These are phyloP conservation scores for Cytospora chrysosperma DNA, from an alignment of 2,329 filamentous ascomycete species.

Conservation along the genomic window DNA sequence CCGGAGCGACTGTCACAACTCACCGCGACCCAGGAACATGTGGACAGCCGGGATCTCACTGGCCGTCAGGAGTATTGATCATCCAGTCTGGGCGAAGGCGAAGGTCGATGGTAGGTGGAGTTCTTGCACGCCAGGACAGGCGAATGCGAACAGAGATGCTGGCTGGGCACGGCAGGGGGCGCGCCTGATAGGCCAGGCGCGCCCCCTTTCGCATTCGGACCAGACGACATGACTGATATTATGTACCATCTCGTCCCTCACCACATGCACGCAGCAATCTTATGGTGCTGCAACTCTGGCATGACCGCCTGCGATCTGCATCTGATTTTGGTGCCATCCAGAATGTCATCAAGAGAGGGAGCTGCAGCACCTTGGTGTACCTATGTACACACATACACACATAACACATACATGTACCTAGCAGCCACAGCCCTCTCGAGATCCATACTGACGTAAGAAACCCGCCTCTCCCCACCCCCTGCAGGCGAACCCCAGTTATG, in stretches of 20 bases:
- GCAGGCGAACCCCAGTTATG: background rate
- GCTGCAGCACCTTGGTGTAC: background rate
- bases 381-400: too few relatives aligned
- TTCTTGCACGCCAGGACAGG: slow-evolving; percentile 6
- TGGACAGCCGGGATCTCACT: background rate
- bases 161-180: slow-evolving; percentile 19
- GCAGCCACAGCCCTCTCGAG: background rate
- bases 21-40: background rate
- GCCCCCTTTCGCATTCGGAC: background rate
- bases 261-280: background rate
- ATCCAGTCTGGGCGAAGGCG: background rate
- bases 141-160: slow-evolving; percentile 23
- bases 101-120: slow-evolving; percentile 1
- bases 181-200: slow-evolving; percentile 12
- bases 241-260: background rate
- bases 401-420: too few relatives aligned
- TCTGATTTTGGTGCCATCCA: background rate
- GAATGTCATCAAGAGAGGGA: background rate
- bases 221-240: background rate
- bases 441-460: background rate
- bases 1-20: background rate
- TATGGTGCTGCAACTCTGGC: background rate
- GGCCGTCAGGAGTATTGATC: background rate
- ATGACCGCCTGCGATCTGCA: background rate
- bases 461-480: too few relatives aligned